Percentiles rank a stretch among this genome's conserved stretches.
Conservation (phyloP, 202 grass and related monocot species). For the Brachypodium distachyon region DNA sequence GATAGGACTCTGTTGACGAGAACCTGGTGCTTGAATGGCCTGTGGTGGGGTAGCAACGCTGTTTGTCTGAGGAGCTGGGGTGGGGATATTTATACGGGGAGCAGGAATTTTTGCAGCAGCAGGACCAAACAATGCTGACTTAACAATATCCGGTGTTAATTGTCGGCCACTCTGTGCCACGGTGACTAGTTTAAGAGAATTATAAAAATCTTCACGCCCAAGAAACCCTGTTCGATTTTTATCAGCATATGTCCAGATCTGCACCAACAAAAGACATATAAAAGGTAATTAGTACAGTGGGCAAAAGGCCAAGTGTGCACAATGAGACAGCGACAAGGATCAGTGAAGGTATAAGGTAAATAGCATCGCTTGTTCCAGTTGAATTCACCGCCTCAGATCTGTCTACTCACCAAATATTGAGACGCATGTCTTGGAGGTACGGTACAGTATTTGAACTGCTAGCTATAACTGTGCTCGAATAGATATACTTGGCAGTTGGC, state of each 20-base stretch:
- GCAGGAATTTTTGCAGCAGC: constrained; percentile 87
- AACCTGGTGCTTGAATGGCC: constrained; percentile 27
- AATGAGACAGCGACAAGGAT: background rate
- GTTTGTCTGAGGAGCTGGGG: constrained; percentile 24
- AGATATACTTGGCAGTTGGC: background rate
- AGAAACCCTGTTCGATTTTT: constrained; percentile 82
- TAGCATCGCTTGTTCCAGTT: background rate
- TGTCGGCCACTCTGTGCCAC: constrained; percentile 79
- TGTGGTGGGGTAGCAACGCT: constrained; percentile 4
- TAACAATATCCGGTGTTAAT: constrained; percentile 83
- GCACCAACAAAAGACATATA: constrained; percentile 10
- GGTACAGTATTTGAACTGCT: background rate
- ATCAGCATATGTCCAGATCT: constrained; percentile 94
- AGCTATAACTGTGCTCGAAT: background rate
- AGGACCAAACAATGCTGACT: constrained; percentile 67
- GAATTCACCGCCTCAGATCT: background rate
- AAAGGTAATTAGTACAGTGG: background rate
- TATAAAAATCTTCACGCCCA: constrained; percentile 81
- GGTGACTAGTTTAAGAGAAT: constrained; percentile 76
- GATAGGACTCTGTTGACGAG: constrained; percentile 49
- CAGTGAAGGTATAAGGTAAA: background rate
- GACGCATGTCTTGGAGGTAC: background rate
- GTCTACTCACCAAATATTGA: background rate
- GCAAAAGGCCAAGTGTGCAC: background rate
- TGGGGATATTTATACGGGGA: constrained; percentile 57